Evolutionary conservation across 73 alveolate species (phyloP).

Genomic region (Paramecium bursaria): DNA sequence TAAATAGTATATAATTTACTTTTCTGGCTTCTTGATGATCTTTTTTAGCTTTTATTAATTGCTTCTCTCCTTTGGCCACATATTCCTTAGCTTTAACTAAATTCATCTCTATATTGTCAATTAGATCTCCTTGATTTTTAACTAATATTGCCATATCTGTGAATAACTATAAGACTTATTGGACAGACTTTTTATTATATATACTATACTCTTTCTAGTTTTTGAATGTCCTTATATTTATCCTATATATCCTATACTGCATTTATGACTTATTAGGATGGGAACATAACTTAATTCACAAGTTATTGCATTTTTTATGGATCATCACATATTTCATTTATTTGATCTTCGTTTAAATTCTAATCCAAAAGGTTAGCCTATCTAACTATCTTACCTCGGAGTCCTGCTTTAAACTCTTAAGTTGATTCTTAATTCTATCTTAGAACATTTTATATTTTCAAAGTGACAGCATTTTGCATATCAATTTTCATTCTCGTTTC

Average conservation of each 20-base stretch:
- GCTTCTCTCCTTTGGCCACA: slow-evolving; percentile 19
- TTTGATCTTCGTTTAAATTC: slow-evolving; percentile 4
- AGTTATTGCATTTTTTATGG: slow-evolving; percentile 55
- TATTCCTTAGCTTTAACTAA: slow-evolving; percentile 48
- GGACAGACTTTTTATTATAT: background rate
- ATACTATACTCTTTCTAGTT: slow-evolving; percentile 24
- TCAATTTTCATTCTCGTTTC: slow-evolving; percentile 62
- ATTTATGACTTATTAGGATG: slow-evolving; percentile 2
- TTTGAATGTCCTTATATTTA: slow-evolving; percentile 22
- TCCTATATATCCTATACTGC: slow-evolving; percentile 45
- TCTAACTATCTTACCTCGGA: slow-evolving; percentile 3
- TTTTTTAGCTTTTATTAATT: slow-evolving; percentile 8
- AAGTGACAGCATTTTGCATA: slow-evolving; percentile 1
- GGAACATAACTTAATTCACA: background rate
- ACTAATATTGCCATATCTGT: slow-evolving; percentile 55
- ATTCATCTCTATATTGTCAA: slow-evolving; percentile 53
- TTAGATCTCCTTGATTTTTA: slow-evolving; percentile 46
- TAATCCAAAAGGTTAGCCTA: background rate
- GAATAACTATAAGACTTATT: slow-evolving; percentile 12
- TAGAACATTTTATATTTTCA: slow-evolving; percentile 6
- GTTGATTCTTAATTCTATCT: background rate
- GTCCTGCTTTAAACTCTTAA: background rate
- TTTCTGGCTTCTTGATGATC: slow-evolving; percentile 56
- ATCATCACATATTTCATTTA: slow-evolving; percentile 43
- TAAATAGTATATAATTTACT: background rate